Evolutionary conservation across 768 basidiomycete species (phyloP).

Genomic region (Holtermannia corniformis): DNA sequence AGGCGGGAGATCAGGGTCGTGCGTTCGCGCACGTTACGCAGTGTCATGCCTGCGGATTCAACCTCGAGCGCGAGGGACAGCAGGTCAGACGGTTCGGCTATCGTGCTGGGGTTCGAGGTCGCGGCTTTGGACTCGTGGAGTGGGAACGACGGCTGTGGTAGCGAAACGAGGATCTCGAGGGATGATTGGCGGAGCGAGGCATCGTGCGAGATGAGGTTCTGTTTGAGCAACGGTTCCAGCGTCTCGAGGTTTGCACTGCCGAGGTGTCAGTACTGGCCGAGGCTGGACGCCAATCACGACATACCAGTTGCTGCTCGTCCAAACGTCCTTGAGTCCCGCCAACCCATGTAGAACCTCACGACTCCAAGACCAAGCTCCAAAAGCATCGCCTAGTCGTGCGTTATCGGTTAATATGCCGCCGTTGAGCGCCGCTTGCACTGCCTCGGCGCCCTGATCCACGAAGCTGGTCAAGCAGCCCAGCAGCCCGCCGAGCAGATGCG

Average conservation of each 20-base stretch:
- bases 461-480: neutral
- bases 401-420: neutral
- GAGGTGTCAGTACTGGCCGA: slow-evolving; percentile 1
- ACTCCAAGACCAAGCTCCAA: slow-evolving; percentile 24
- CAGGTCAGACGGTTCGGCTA: slow-evolving; percentile 7
- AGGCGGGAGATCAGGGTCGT: slow-evolving; percentile 67
- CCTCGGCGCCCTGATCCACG: neutral
- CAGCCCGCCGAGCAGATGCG: slow-evolving; percentile 13
- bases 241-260: neutral
- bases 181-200: slow-evolving; percentile 55
- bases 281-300: no score
- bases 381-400: slow-evolving; percentile 1
- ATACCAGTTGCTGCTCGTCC: no score
- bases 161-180: slow-evolving; percentile 43
- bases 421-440: neutral
- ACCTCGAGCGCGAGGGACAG: slow-evolving; percentile 54
- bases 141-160: slow-evolving; percentile 1
- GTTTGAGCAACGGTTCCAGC: slow-evolving; percentile 42
- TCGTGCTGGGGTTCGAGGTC: neutral
- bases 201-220: slow-evolving; percentile 63
- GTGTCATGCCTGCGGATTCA: slow-evolving; percentile 68
- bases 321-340: neutral
- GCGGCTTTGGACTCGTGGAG: neutral
- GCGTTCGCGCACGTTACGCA: slow-evolving; percentile 74
- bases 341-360: slow-evolving; percentile 19